Percentiles rank a stretch among this genome's conserved stretches.
These are phyloP conservation scores for Penicillium sp. DNA, from an alignment of 2,329 filamentous ascomycete genomes.

Conservation along the genomic window DNA sequence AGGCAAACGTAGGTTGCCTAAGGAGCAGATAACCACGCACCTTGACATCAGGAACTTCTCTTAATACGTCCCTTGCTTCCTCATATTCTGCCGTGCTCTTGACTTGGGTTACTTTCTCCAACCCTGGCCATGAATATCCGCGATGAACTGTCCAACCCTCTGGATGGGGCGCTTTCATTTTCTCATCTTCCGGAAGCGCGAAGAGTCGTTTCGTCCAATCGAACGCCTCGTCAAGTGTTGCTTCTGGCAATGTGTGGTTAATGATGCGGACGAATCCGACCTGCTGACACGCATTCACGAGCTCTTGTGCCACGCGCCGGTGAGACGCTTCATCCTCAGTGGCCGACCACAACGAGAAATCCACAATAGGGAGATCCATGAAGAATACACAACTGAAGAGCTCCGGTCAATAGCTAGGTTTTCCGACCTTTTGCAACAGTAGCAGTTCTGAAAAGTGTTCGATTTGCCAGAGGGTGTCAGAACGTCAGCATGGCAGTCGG, in stretches of 20 bases:
- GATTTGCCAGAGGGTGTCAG: background rate
- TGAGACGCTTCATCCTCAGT: conserved; percentile 33
- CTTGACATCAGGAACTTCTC: conserved; percentile 58
- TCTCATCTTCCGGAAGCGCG: conserved; percentile 49
- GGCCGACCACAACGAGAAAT: conserved; percentile 45
- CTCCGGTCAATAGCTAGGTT: background rate
- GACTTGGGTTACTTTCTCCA: conserved; percentile 59
- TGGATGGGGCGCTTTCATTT: conserved; percentile 57
- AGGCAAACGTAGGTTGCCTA: background rate
- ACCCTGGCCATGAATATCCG: conserved; percentile 61
- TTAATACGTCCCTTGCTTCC: conserved; percentile 47
- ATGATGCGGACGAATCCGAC: conserved; percentile 57
- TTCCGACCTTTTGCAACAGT: background rate
- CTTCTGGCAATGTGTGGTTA: conserved; percentile 51
- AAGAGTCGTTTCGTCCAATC: conserved; percentile 51
- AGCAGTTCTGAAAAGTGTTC: background rate
- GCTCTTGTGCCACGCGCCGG: conserved; percentile 41
- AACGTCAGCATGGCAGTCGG: conserved; percentile 5
- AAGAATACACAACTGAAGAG: background rate
- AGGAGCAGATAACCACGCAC: conserved; percentile 35
- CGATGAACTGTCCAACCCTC: conserved; percentile 56
- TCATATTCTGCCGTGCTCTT: conserved; percentile 48
- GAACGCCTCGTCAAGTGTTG: conserved; percentile 51
- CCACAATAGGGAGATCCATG: conserved; percentile 45
- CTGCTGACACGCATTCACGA: conserved; percentile 48